phyloP scores from a whole-genome alignment of 495 filamentous ascomycete genomes.

The Thermochaetoides thermophila region DNA sequence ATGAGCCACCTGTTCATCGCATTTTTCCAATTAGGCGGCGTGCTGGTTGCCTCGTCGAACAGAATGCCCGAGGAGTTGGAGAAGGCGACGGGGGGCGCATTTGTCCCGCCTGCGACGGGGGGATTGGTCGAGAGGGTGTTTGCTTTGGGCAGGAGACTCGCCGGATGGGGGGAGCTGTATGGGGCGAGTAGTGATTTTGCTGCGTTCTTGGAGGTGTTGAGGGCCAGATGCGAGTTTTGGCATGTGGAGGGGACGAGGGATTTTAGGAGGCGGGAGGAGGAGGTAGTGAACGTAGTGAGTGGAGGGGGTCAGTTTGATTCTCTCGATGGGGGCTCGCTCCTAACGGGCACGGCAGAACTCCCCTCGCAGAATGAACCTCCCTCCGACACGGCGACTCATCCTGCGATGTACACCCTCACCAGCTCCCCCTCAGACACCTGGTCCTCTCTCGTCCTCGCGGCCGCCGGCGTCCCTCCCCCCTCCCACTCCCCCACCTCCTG shows the following conservation, averaged over 20 bases:
- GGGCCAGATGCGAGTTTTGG: conserved; percentile 55
- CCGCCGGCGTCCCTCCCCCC: too few species aligned
- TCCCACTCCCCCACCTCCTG: too few species aligned
- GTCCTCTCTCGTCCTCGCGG: too few species aligned
- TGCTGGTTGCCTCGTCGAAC: conserved; percentile 57
- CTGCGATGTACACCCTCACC: too few species aligned
- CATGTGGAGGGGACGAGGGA: conserved; percentile 53
- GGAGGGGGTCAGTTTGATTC: conserved; percentile 1
- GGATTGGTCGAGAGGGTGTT: conserved; percentile 33
- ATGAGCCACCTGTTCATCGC: conserved; percentile 53
- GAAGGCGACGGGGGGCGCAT: conserved; percentile 48
- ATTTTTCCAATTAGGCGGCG: conserved; percentile 61
- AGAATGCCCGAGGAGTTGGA: conserved; percentile 60
- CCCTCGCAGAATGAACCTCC: too few species aligned
- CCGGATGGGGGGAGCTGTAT: conserved; percentile 26
- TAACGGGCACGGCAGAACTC: background rate
- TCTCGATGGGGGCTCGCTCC: background rate
- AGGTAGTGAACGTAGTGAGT: conserved; percentile 10
- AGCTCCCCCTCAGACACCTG: too few species aligned
- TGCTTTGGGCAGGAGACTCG: conserved; percentile 15
- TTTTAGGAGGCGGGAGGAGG: conserved; percentile 41
- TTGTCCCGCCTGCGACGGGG: conserved; percentile 32
- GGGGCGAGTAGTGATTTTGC: conserved; percentile 48
- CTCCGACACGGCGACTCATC: too few species aligned
- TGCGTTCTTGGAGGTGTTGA: conserved; percentile 49